A percentile compares a stretch with the other conserved stretches of the same genome.
Conservation (phyloP, 2,329 filamentous ascomycete species). For the Pestalotiopsis sp. region DNA sequence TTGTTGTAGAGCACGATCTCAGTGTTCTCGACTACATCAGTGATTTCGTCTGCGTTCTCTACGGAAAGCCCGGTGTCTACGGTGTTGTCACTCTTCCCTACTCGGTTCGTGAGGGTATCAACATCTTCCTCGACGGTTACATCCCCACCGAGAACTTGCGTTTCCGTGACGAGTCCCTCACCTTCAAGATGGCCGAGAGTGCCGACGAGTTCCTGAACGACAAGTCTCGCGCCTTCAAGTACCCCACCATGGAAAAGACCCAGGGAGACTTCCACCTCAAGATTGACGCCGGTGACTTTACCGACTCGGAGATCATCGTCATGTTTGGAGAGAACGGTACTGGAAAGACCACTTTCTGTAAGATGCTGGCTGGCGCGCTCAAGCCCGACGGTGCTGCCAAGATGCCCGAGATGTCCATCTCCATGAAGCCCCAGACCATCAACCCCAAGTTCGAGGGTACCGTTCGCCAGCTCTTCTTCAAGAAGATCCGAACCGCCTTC, state of each 20-base stretch:
- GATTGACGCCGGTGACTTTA: constrained; percentile 85
- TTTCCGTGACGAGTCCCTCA: constrained; percentile 95
- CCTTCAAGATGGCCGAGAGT: constrained; percentile 90
- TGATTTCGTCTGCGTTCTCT: constrained; percentile 88
- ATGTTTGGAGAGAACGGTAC: constrained; percentile 99
- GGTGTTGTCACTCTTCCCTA: constrained; percentile 96
- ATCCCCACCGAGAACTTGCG: constrained; percentile 98
- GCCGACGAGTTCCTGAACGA: constrained; percentile 87
- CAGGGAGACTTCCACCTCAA: constrained; percentile 84
- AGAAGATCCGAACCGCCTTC: constrained; percentile 98
- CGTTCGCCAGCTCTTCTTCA: constrained; percentile 97
- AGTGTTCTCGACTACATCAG: constrained; percentile 98
- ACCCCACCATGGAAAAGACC: constrained; percentile 91
- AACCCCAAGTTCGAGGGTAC: constrained; percentile 98
- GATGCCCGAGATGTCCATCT: constrained; percentile 94
- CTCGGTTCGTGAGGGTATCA: constrained; percentile 98
- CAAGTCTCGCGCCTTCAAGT: constrained; percentile 81
- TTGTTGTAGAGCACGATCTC: constrained; percentile 99
- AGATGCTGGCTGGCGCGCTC: constrained; percentile 87
- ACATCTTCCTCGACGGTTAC: constrained; percentile 97
- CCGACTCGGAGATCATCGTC: constrained; percentile 80
- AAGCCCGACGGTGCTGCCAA: constrained; percentile 82
- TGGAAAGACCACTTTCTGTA: constrained; percentile 98
- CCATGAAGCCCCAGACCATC: constrained; percentile 96
- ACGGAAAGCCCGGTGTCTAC: constrained; percentile 93